Evolutionary conservation across 225 moss, liverwort and hornwort genomes (phyloP), one percentile per base, ranked within the genome.

Genomic region (Polytrichum commune): DNA sequence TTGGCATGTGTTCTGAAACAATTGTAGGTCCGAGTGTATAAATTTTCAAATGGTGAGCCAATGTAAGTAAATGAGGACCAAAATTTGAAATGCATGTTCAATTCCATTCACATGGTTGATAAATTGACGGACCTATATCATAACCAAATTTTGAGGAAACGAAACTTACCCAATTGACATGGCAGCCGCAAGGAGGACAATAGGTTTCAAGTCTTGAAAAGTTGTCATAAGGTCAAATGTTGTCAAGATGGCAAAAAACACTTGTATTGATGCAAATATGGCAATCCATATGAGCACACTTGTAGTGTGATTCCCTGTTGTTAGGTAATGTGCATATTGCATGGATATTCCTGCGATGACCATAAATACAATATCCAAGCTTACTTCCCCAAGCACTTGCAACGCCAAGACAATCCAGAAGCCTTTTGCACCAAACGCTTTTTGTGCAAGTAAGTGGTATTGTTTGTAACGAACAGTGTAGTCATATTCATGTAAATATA

Each of bases 141-240:
- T 16, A 13, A 16, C 16, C 46, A 46, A 46, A 46, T 13, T 16
- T 13, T 46, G 46, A 46, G 46, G 46, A 26, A 26, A 23, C 7
- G n/a, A 61, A 61, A 26, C 26, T 61, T 10, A 61, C 60, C 60
- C 26, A 13, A 61, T 61, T 61, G 60, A 61, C 60, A 61, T 61
- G 60, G 26, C 8, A 7, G 60, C 60, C 1, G 60, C 60, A 61
- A 61, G 60, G 7, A 22, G 23, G 26, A 61, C 60, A 61, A 61
- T 26, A 22, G 23, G 26, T 61, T 26, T 61, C 7, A 61, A 23
- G 60, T 7, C 22, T 61, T 61, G 4, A 6, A 61, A 61, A 61
- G 60, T 61, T 61, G 60, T 22, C 26, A 61, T 7, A 23, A 0
- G 13, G 46, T 46, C 46, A 1, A 46, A 46, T 4, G 46, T 46